Base-by-base conservation (phyloP, 805 yeast genomes). In the Vanderwaltozyma polyspora region DNA sequence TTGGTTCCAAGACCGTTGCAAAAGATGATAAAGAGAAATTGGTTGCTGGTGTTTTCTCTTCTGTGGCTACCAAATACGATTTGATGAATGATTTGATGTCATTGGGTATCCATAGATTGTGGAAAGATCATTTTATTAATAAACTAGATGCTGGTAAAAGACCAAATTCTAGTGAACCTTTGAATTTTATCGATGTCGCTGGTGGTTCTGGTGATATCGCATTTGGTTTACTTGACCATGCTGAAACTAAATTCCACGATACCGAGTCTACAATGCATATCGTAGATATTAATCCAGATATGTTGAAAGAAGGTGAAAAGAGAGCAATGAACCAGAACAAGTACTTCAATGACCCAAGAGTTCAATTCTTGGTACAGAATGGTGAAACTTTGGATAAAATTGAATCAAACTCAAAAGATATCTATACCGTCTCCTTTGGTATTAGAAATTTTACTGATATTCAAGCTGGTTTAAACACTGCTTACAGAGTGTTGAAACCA, bases 141-240 rank as follows among this genome's bases (percentile, higher is more conserved):
- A 75, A 83, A 45, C 65, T 91, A 37, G 95, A 91, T 54, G 94
- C 96, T 29, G 98, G 98, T 23, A 76, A 75, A 66, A 72, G 97
- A 52, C 89, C 94, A 5, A 93, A 89, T 30, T 54, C 62, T 2
- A 72, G 75, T 11, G 72, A 78, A 44, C 95, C 95, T 3, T 65
- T 91, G 48, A 74, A 77, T 38, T 89, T 91, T 52, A 68, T 91
- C 43, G 98, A 91, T 59, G 97, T 91, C 37, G 98, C 98, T 19
- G 98, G 98, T 39, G 98, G 98, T 17, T 85, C 97, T 9, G 98
- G 98, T 31, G 98, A 91, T 54, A 89, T 91, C 60, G 98, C 98
- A 1, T 85, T 85, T 61, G 93, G 98, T 3, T 69, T 91, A 42
- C 66, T 91, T 41, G 95, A 86, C 50, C 95, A 91, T 60, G 97